phyloP scores from a whole-genome alignment of 495 filamentous ascomycete genomes.

The Xylaria acuta region DNA sequence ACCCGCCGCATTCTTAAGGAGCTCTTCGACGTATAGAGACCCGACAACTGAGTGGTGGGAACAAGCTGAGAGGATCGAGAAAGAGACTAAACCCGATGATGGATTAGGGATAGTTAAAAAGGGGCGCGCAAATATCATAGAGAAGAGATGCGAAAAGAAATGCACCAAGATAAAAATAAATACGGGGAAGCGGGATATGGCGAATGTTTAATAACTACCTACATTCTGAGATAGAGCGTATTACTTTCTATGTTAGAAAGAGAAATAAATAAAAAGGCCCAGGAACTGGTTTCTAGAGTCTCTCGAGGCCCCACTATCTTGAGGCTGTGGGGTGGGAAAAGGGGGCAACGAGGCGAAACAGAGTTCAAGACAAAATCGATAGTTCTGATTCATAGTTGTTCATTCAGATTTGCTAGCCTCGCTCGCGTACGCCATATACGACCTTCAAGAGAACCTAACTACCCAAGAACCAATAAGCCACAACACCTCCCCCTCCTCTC shows the following conservation, averaged over 20 bases:
- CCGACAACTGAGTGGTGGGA: neutral
- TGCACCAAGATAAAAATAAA: neutral
- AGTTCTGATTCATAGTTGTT: neutral
- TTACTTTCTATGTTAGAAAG: neutral
- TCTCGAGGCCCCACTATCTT: too few relatives aligned
- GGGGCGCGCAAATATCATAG: neutral
- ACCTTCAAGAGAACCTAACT: neutral
- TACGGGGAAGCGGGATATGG: neutral
- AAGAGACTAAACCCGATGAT: neutral
- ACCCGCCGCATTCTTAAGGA: conserved; percentile 77
- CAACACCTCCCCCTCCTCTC: neutral
- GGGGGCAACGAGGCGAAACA: neutral
- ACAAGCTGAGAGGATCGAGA: neutral
- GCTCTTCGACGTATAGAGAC: conserved; percentile 70
- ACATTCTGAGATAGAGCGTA: neutral
- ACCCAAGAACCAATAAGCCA: neutral
- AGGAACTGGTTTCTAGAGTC: too few relatives aligned
- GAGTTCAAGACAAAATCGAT: neutral
- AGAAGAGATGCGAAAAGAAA: neutral
- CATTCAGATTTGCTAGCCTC: neutral
- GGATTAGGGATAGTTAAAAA: neutral
- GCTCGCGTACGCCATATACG: conserved; percentile 8
- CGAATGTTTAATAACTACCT: neutral
- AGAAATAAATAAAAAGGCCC: neutral
- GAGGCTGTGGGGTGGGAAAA: too few relatives aligned